These are phyloP conservation scores for Wakefieldia striispora DNA, from an alignment of 768 basidiomycete genomes.

Conservation along the genomic window DNA sequence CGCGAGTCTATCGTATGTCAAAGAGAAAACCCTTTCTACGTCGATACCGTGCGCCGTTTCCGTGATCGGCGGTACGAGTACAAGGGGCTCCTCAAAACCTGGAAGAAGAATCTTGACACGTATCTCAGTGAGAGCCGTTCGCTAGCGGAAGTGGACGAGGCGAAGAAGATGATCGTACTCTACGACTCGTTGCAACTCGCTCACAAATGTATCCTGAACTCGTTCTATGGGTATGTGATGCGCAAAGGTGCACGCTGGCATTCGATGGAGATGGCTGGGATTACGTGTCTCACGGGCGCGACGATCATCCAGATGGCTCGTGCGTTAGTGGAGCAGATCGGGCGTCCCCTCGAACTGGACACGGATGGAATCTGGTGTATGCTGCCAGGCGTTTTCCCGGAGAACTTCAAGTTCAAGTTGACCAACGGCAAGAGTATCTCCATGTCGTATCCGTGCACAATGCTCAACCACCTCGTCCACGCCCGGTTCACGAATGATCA, in stretches of 20 bases:
- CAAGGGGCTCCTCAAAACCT: slow-evolving; percentile 96
- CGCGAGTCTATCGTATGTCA: slow-evolving; percentile 97
- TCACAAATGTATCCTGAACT: slow-evolving; percentile 99
- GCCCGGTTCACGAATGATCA: slow-evolving; percentile 96
- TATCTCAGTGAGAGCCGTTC: slow-evolving; percentile 64
- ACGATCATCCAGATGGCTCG: slow-evolving; percentile 99
- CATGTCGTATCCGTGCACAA: slow-evolving; percentile 97
- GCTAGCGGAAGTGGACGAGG: slow-evolving; percentile 89
- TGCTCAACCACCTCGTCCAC: slow-evolving; percentile 98
- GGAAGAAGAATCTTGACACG: slow-evolving; percentile 96
- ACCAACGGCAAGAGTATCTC: slow-evolving; percentile 80
- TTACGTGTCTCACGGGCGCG: slow-evolving; percentile 96
- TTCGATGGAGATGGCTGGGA: slow-evolving; percentile 99
- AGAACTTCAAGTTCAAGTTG: slow-evolving; percentile 95
- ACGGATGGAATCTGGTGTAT: slow-evolving; percentile 99
- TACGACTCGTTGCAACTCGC: slow-evolving; percentile 99
- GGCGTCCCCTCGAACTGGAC: slow-evolving; percentile 94
- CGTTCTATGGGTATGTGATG: slow-evolving; percentile 99
- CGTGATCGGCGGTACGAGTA: slow-evolving; percentile 98
- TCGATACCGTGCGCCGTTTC: slow-evolving; percentile 96
- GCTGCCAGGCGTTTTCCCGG: slow-evolving; percentile 96
- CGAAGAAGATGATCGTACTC: slow-evolving; percentile 97
- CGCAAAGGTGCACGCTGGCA: slow-evolving; percentile 99
- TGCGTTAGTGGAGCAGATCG: slow-evolving; percentile 95
- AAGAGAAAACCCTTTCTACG: slow-evolving; percentile 97